These are phyloP conservation scores for Didymella keratinophila DNA, from an alignment of 2,329 filamentous ascomycete species.

Conservation along the genomic window DNA sequence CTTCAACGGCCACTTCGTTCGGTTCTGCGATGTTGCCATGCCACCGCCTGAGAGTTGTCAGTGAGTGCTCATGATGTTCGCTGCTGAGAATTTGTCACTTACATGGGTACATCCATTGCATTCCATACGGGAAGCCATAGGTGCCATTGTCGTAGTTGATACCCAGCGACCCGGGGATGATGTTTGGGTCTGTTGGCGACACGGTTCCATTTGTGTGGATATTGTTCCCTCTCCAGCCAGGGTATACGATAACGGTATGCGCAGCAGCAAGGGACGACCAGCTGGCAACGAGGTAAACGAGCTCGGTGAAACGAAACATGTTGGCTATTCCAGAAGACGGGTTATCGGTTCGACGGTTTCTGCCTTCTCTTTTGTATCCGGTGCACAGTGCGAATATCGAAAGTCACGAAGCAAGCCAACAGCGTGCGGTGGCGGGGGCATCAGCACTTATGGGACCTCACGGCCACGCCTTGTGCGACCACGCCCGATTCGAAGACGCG, in stretches of 20 bases:
- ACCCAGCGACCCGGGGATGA: constrained; percentile 55
- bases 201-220: constrained; percentile 75
- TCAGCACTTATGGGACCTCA: constrained; percentile 38
- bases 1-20: constrained; percentile 87
- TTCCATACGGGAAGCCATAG: constrained; percentile 77
- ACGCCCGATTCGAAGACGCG: constrained; percentile 21
- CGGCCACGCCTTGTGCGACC: constrained; percentile 33
- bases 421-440: constrained; percentile 40
- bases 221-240: constrained; percentile 86
- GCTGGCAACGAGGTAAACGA: constrained; percentile 43
- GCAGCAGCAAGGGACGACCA: constrained; percentile 61
- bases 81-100: constrained; percentile 51
- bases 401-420: constrained; percentile 26
- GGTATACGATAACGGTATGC: constrained; percentile 88
- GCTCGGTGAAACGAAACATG: constrained; percentile 47
- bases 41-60: constrained; percentile 74
- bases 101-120: constrained; percentile 98
- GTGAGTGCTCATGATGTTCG: not conserved
- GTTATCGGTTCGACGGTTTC: not conserved
- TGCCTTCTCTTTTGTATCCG: constrained; percentile 16
- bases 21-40: constrained; percentile 76
- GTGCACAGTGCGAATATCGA: constrained; percentile 14
- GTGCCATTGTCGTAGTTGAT: constrained; percentile 56
- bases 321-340: constrained; percentile 17
- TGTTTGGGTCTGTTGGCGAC: constrained; percentile 47